Base-by-base conservation (phyloP, 1,139 yeast species). In the Magnusiomyces suaveolens region DNA sequence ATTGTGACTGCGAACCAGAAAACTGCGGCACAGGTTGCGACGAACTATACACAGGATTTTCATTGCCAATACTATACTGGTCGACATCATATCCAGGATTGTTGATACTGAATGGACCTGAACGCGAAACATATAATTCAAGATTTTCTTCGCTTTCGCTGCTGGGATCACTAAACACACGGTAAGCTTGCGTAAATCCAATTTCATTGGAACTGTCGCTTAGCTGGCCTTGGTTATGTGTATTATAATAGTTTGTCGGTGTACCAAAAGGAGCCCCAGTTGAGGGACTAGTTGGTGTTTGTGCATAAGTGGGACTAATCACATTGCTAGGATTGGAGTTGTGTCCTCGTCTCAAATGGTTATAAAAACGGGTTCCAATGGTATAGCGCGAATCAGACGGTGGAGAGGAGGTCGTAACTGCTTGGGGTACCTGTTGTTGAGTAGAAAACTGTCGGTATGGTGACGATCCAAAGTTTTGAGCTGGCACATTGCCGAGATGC, bases 111-210 rank as follows among this genome's bases (percentile, higher is more conserved):
- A 38, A 49, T 3, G 51, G 46, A 18, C 39, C 51, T 10, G 51
- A 49, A 6, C 44, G 36, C 2, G 51, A 49, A 12, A 29, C 51
- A 39, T 16, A 29, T 3, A 49, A 18, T 3, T 49, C 51, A 10
- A 49, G 38, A 20, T 49, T 49, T 20, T 49, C 51, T 26, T 49
- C 51, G 18, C 46, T 49, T 41, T 49, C 51, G 25, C 38, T 49
- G 26, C 26, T 49, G 16, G 46, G 51, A 6, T 49, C 51, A 3
- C 51, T 25, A 21, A 48, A 38, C 32, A 24, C 43, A 2, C 18
- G 29, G 32, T 48, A 48, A 12, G 51, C 18, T 36, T 36, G 43
- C 2, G 23, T 16, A 41, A 38, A 43, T 16, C 33, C 46, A 20
- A 46, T 8, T 3, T 49, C 51, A n/a, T 24, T 41, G 18, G 39